Base-by-base conservation (phyloP, 345 rosid species). In the Raphanus sativus region DNA sequence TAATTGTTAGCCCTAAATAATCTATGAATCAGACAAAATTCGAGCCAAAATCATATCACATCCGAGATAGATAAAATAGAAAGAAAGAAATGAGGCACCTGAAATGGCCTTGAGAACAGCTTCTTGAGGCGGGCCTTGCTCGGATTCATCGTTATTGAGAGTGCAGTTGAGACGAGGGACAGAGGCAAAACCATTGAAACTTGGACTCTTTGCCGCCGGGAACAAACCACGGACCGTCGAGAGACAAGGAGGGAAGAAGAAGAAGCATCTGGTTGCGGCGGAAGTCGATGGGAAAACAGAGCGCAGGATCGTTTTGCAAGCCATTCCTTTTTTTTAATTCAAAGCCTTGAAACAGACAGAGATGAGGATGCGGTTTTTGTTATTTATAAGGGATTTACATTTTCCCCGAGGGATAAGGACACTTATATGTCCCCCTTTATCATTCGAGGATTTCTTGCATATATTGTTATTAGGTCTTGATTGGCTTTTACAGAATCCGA, bases 21-120 rank as follows among this genome's bases (percentile, higher is more conserved):
- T 21, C 21, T 21, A 21, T 21, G 21, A 21, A 21, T 21, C 21
- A 21, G 21, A 21, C 21, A 21, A 21, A 21, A 21, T 21, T 21
- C 21, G 21, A 21, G 21, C 21, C 21, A 21, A 21, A 21, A 21
- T 21, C 21, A 21, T 21, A 21, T 21, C 21, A 21, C 21, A 21
- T 21, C 21, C 21, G 21, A 21, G 21, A 21, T 21, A 21, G 21
- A 21, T 21, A 21, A 21, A 21, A 21, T 21, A 21, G 21, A 21
- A 21, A 21, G 21, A 21, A 21, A 21, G 21, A 21, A 21, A 21
- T 21, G 34, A 73, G 11, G 24, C 9, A 94, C 99, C 98, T 83
- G 99, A 92, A 81, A 95, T 92, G 65, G 96, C 98, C 78, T 88
- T 95, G 58, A 95, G 94, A 70, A 95, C 88, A 54, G 98, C 98